Base-by-base conservation (phyloP, 306 rosid genomes). In the Lathyrus sativus region DNA sequence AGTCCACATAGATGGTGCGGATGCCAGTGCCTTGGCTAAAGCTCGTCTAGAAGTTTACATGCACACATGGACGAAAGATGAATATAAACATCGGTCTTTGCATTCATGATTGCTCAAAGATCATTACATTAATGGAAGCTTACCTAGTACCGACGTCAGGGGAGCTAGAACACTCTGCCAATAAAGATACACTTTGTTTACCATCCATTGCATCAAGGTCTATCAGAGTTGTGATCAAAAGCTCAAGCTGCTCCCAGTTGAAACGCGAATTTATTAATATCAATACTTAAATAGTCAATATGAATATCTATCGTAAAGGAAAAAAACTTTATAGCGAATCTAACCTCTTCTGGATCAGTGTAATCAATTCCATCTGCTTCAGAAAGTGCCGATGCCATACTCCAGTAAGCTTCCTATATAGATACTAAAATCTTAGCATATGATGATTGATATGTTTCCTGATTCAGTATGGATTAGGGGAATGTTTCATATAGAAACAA, bases 131-230 rank as follows among this genome's bases (percentile, higher is more conserved):
- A 15, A 6, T 29, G 41, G 70, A 62, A 75, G 57, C 76, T 71
- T 78, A 85, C 98, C 98, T 81, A 57, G 98, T 92, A 61, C 86
- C 78, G 79, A 79, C 96, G 69, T 92, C 91, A 1, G 98, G 96
- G 74, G 98, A 93, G 63, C 90, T 86, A 14, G 98, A 86, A 76
- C 98, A 90, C 74, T 93, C 96, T 31, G 84, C 96, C 80, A 90
- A 78, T 65, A 93, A 62, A 2, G 89, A 89, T 54, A 82, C 96
- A 65, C 98, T 90, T 39, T 80, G 88, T 82, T 93, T 93, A 24
- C 98, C 90, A 72, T 90, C 96, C 98, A 93, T 90, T 51, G 96
- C 97, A 75, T 93, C 98, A 11, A 93, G 91, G 85, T 90, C 96
- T 43, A 90, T 90, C 58, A 93, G 98, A 74, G 96, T 81, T 65